These are phyloP conservation scores for Colletotrichum simmondsii DNA, from an alignment of 2,329 filamentous ascomycete genomes.

Conservation along the genomic window DNA sequence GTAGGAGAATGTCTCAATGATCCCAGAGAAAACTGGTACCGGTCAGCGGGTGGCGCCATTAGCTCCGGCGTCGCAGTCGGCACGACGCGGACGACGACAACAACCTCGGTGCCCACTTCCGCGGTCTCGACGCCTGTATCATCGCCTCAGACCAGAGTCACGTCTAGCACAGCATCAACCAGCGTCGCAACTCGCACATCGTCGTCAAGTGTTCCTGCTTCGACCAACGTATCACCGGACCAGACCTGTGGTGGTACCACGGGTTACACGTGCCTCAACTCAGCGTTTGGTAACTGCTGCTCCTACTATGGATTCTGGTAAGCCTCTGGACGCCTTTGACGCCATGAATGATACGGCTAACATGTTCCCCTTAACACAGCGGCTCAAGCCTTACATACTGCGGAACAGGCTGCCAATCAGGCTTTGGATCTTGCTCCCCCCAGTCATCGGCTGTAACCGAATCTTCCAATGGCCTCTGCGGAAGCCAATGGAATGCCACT, in stretches of 20 bases:
- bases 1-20: conserved; percentile 69
- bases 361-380: conserved; percentile 36
- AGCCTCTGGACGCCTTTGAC: conserved; percentile 28
- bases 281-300: conserved; percentile 51
- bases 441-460: conserved; percentile 37
- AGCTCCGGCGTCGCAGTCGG: conserved; percentile 27
- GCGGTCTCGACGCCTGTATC: background rate
- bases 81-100: conserved; percentile 28
- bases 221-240: conserved; percentile 43
- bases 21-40: conserved; percentile 63
- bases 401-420: conserved; percentile 50
- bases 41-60: conserved; percentile 39
- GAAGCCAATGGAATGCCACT: conserved; percentile 42
- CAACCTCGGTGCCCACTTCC: background rate
- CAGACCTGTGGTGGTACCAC: conserved; percentile 48
- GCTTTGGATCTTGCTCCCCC: conserved; percentile 47
- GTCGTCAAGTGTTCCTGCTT: background rate
- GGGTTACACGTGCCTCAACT: conserved; percentile 49
- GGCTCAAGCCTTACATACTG: conserved; percentile 46
- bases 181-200: background rate
- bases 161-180: background rate
- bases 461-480: conserved; percentile 51
- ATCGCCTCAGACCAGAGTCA: background rate
- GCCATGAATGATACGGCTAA: conserved; percentile 17
- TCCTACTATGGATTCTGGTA: conserved; percentile 54